Evolutionary conservation across 2,329 filamentous ascomycete species (phyloP), one percentile per base, ranked within the genome.

Genomic region (Colletotrichum musae): DNA sequence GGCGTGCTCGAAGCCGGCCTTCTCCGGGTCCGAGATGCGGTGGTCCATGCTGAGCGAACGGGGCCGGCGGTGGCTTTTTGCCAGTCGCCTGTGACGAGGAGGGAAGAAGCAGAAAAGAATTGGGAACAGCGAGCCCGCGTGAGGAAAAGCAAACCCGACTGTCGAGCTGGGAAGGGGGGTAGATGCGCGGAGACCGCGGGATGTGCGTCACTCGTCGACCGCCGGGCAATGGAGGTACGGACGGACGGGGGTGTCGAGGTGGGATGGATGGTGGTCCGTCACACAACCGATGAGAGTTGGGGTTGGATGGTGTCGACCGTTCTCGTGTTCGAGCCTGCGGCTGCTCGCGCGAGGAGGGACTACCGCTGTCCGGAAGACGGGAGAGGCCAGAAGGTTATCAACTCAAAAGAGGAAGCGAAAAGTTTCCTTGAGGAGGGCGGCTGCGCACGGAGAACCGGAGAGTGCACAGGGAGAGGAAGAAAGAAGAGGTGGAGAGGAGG

Each of bases 21-120:
- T 74, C 26, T 74, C 73, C 52, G 70, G 53, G 36, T 72, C 70
- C 16, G 58, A 63, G 45, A 15, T 32, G n/a, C 64, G 56, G 16
- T 48, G 66, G 21, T 45, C 45, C 66, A 69, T 69, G 48, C 16
- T 61, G 51, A 7, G 24, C 47, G 47, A 5, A 5, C 5, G 18
- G 6, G 15, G 41, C 10, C 50, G 41, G 28, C 32, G 41, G 28
- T 7, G 28, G 9, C 28, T 6, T 9, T 32, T 9, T 6, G 28
- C 28, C 28, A 32, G 28, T 9, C 6, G 41, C 9, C 32, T 12
- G 28, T 28, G 43, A 48, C 9, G 28, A 51, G 12, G 28, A 18
- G 43, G 36, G 18, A 51, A 24, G n/a, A 12, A 41, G 53, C 48
- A 24, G 10, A 32, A 24, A 18, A 18, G 18, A 18, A 18, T 18